These are phyloP conservation scores for Moesziomyces sp. DNA, from an alignment of 1,284 basidiomycete genomes.

Conservation along the genomic window DNA sequence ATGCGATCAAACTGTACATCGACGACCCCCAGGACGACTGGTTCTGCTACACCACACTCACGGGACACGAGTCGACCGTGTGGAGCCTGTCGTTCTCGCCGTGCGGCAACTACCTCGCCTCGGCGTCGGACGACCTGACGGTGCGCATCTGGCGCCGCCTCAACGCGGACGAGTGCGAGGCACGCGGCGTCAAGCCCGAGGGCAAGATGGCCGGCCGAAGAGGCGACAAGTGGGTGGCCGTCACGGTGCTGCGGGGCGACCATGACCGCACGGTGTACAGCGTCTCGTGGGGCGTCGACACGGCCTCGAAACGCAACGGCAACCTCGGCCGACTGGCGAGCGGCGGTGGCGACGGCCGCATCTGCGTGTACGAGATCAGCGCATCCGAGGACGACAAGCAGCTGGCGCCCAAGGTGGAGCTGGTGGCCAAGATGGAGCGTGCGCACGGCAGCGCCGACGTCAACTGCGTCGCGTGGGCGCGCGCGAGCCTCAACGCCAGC, in stretches of 20 bases:
- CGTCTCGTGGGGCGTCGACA: slow-evolving; percentile 75
- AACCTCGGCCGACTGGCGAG: slow-evolving; percentile 78
- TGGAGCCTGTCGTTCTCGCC: slow-evolving; percentile 87
- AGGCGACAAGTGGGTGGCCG: slow-evolving; percentile 68
- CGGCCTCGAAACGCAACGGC: slow-evolving; percentile 29
- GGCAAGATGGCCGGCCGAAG: slow-evolving; percentile 58
- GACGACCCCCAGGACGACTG: slow-evolving; percentile 96
- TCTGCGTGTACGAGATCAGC: slow-evolving; percentile 78
- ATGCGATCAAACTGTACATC: slow-evolving; percentile 91
- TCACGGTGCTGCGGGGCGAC: slow-evolving; percentile 62
- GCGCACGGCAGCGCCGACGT: slow-evolving; percentile 81
- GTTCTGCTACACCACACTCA: slow-evolving; percentile 85
- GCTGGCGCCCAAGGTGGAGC: slow-evolving; percentile 36
- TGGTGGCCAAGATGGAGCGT: slow-evolving; percentile 67
- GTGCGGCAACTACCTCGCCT: slow-evolving; percentile 83
- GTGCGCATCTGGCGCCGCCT: slow-evolving; percentile 71
- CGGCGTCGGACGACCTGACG: slow-evolving; percentile 80
- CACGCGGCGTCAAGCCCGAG: slow-evolving; percentile 53
- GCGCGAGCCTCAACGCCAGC: slow-evolving; percentile 41
- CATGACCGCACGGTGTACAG: slow-evolving; percentile 83
- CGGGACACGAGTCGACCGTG: slow-evolving; percentile 82
- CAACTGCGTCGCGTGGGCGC: slow-evolving; percentile 81
- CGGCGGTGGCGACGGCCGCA: slow-evolving; percentile 79
- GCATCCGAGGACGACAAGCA: slow-evolving; percentile 25
- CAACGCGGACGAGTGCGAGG: slow-evolving; percentile 59